Evolutionary conservation across 805 yeast species (phyloP).

Genomic region (Ogataea populi-albae): DNA sequence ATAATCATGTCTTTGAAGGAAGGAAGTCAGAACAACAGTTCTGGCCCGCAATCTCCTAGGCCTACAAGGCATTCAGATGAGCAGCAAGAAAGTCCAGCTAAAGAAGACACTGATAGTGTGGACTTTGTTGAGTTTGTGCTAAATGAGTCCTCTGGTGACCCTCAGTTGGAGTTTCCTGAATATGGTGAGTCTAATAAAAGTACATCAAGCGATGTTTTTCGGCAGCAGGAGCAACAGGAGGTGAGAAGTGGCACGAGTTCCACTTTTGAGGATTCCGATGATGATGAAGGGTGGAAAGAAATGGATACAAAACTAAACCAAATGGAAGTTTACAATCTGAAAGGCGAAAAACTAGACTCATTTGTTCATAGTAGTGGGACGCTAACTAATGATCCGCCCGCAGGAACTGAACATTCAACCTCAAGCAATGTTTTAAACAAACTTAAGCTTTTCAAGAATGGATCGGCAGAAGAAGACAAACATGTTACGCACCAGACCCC

Average conservation of each 20-base stretch:
- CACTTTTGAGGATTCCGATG: slow-evolving; percentile 22
- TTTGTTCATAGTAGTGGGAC: slow-evolving; percentile 31
- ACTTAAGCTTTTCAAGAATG: slow-evolving; percentile 3
- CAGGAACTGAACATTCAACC: slow-evolving; percentile 1
- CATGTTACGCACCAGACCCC: slow-evolving; percentile 7
- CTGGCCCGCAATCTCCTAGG: too few species aligned
- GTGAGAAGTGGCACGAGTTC: slow-evolving; percentile 1
- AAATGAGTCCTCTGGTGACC: slow-evolving; percentile 9
- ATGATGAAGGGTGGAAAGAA: slow-evolving; percentile 72
- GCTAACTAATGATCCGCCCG: slow-evolving; percentile 7
- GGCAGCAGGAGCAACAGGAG: too few species aligned
- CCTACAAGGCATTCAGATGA: too few species aligned
- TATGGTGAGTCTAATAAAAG: too few species aligned
- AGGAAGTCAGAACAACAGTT: too few species aligned
- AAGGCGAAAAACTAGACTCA: slow-evolving; percentile 59
- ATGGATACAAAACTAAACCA: slow-evolving; percentile 79
- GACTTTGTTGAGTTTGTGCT: slow-evolving; percentile 30
- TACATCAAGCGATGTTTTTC: too few species aligned
- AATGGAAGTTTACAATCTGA: slow-evolving; percentile 71
- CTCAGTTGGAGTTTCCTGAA: too few species aligned
- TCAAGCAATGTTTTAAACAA: slow-evolving; percentile 5
- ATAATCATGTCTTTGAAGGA: too few species aligned
- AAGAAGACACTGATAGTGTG: slow-evolving; percentile 14
- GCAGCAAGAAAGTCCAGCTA: slow-evolving; percentile 1
- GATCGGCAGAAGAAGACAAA: slow-evolving; percentile 1